Base-by-base conservation (phyloP, 2,329 filamentous ascomycete genomes). In the Biscogniauxia mediterranea region DNA sequence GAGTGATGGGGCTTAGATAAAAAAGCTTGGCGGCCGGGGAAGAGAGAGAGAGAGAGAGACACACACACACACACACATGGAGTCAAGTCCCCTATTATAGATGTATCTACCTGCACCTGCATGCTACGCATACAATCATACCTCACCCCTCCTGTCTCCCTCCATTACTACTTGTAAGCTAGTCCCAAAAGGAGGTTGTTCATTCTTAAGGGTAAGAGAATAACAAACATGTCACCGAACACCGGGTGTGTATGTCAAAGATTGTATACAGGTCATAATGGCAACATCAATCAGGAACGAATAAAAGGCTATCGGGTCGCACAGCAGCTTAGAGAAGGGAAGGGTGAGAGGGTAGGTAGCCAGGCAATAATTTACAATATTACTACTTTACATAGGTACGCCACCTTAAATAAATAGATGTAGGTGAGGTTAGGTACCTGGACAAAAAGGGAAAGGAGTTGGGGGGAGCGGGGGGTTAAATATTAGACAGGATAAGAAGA, bases 1-100 rank as follows among this genome's bases (percentile, higher is more conserved):
- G 26, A 61, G 60, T 64, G 63, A 66, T 66, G 61, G 60, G 53
- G 49, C 59, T 46, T 46, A 66, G 65, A 67, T 67, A 67, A 67
- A 67, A 66, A 67, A 54, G 64, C 65, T 67, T 67, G 65, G 65
- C 65, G 53, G 60, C 23, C 21, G 20, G 32, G 54, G 54, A 38
- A 21, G 9, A 38, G 11, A 32, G 23, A 21, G 21, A 54, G 23
- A 51, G 7, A 8, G 64, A 28, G 38, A 13, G 51, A 26, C 9
- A 25, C 46, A 5, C 7, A 32, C 28, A 32, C 11, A 32, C 11
- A 9, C 26, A n/a, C n/a, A n/a, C 8, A 28, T 28, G 5, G 8
- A 13, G 38, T 42, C 38, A 8, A 8, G 38, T 8, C 38, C 38
- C 38, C 38, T 42, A 17, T n/a, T 42, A 11, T 42, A 13, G 38